Base-by-base conservation (phyloP, 164 flowering plant species). In the Vitis riparia region DNA sequence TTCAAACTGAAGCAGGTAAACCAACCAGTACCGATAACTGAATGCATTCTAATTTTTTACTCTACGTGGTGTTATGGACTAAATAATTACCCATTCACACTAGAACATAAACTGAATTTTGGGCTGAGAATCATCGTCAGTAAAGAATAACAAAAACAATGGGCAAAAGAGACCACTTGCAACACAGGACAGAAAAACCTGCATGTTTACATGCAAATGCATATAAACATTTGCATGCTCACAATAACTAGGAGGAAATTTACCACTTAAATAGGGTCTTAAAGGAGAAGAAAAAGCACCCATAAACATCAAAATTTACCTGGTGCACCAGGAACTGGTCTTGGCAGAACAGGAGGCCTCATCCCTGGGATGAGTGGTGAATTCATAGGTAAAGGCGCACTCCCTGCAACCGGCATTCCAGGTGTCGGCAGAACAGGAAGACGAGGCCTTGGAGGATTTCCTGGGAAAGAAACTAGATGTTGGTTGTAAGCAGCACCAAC, bases 401-500 rank as follows among this genome's bases (percentile, higher is more conserved):
- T 11, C 48, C 82, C 86, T 14, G 74, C 67, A 30, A 77, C 52
- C 2, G 87, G 86, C 87, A 87, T 67, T 13, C 44, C 16, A 51
- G 88, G 91, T 48, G 82, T 82, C 13, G 88, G 93, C 7, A 88
- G 74, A 62, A 87, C 55, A 73, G 96, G 93, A 69, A 81, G 78
- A 12, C 91, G 90, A 19, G 96, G 93, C 68, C 91, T 81, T 59
- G 71, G 89, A 53, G 77, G 78, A 37, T 37, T 37, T 23, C 73
- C 70, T 53, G 61, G 87, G 47, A 81, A 64, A 62, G 83, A 67
- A 67, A 83, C 73, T 60, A 87, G 76, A 75, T 86, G 89, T 68
- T 88, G 94, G 76, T 85, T 83, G 79, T 75, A 95, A 51, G 89
- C 87, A n/a, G 84, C 97, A 71, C 99, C 99, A 76, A 92, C 89